Percentiles rank a stretch among this genome's conserved stretches.
Evolutionary conservation across 345 rosid species (phyloP).

Genomic region (Leavenworthia alabamica): DNA sequence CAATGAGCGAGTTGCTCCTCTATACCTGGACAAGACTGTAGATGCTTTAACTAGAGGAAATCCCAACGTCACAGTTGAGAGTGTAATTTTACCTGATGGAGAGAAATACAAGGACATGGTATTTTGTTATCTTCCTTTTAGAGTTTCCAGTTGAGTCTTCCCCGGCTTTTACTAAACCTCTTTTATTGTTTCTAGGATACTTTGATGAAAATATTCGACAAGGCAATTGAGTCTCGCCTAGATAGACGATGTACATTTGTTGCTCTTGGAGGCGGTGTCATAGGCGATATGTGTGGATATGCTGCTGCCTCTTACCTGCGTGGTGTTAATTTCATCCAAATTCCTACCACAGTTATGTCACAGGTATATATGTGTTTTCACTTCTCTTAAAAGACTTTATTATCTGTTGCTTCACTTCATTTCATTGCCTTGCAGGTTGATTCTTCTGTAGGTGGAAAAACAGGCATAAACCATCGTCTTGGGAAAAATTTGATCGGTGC

Average conservation of each 20-base stretch:
- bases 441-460: constrained; percentile 98
- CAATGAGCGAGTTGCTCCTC: constrained; percentile 59
- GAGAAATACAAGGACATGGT: constrained; percentile 92
- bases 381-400: too few relatives aligned
- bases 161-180: too few relatives aligned
- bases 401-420: too few relatives aligned
- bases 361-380: constrained; percentile 70
- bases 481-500: constrained; percentile 99
- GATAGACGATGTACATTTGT: constrained; percentile 85
- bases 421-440: constrained; percentile 58
- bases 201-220: constrained; percentile 88
- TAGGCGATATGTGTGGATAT: constrained; percentile 96
- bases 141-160: background rate
- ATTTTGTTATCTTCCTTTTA: background rate
- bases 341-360: constrained; percentile 97
- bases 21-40: constrained; percentile 72
- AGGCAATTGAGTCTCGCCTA: constrained; percentile 80
- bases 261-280: constrained; percentile 97
- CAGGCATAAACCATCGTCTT: constrained; percentile 85
- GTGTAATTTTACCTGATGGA: constrained; percentile 85
- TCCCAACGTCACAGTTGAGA: constrained; percentile 76
- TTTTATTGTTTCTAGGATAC: constrained; percentile 57
- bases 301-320: constrained; percentile 96
- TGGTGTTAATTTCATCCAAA: constrained; percentile 97
- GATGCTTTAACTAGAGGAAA: constrained; percentile 75